phyloP scores from a whole-genome alignment of 2,329 filamentous ascomycete species.

The Ophiostoma quercus region DNA sequence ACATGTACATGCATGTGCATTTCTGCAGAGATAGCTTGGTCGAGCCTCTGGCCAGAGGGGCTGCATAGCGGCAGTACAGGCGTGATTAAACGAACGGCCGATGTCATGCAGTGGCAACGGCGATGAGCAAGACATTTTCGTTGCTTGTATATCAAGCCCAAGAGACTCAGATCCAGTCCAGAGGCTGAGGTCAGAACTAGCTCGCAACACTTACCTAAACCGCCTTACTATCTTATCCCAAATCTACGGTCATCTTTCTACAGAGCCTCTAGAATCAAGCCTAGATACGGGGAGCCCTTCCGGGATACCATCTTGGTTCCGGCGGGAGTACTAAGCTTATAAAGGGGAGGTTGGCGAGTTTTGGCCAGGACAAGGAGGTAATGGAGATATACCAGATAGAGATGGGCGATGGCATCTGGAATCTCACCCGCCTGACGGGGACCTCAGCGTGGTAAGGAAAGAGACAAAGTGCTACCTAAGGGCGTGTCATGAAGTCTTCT shows the following conservation, averaged over 20 bases:
- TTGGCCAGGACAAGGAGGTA: not conserved
- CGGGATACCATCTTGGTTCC: slow-evolving; percentile 1
- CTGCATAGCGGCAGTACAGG: not conserved
- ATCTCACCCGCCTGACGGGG: not conserved
- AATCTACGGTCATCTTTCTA: not conserved
- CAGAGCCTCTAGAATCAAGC: not conserved
- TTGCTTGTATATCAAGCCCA: not conserved
- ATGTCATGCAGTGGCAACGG: not conserved
- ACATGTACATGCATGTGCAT: not conserved
- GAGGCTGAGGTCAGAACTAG: not conserved
- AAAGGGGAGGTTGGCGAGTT: not conserved
- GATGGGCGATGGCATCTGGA: not conserved
- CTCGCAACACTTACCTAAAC: not conserved
- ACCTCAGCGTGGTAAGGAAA: not conserved
- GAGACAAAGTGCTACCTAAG: not conserved
- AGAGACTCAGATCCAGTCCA: too few species aligned
- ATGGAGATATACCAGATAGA: not conserved
- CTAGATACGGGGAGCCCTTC: not conserved
- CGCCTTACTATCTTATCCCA: not conserved
- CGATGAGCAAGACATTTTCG: not conserved
- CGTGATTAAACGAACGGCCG: not conserved
- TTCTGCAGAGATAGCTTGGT: too few species aligned
- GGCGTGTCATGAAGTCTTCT: not conserved
- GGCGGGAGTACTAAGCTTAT: slow-evolving; percentile 5
- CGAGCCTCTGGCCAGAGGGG: not conserved